Percentiles rank a stretch among this genome's conserved stretches.
phyloP scores from a whole-genome alignment of 108 stramenopile genomes.

The Skeletonema grethae region DNA sequence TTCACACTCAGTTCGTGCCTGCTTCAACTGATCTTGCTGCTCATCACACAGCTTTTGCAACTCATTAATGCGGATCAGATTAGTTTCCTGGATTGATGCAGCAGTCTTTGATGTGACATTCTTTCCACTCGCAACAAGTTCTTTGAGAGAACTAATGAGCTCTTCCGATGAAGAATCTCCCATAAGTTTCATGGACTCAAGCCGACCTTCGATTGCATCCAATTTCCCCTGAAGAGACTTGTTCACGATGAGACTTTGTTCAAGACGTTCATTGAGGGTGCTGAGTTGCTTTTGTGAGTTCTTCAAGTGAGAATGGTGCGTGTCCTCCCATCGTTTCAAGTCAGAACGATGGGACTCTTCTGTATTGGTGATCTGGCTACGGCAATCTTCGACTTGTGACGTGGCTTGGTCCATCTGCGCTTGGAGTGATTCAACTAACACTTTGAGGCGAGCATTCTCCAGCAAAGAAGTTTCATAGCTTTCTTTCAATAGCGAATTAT shows the following conservation, averaged over 20 bases:
- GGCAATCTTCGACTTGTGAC: constrained; percentile 29
- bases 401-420: constrained; percentile 20
- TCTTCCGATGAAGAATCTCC: constrained; percentile 21
- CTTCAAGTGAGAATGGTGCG: constrained; percentile 29
- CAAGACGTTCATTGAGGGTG: constrained; percentile 28
- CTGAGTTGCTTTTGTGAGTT: constrained; percentile 34
- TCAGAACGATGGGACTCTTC: constrained; percentile 22
- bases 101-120: constrained; percentile 14
- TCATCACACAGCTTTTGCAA: constrained; percentile 25
- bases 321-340: constrained; percentile 23
- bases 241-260: constrained; percentile 21
- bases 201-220: constrained; percentile 15
- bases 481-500: constrained; percentile 7
- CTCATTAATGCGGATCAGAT: constrained; percentile 29
- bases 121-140: constrained; percentile 7
- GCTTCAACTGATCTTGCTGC: constrained; percentile 22
- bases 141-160: constrained; percentile 31
- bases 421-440: constrained; percentile 22
- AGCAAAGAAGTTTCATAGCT: constrained; percentile 23
- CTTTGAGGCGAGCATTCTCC: constrained; percentile 36
- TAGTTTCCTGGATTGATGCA: constrained; percentile 18
- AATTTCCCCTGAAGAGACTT: constrained; percentile 29
- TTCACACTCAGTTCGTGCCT: constrained; percentile 31
- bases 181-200: constrained; percentile 26
- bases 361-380: constrained; percentile 12